phyloP scores from a whole-genome alignment of 2,329 filamentous ascomycete species.

The Macrophomina pseudophaseolina region DNA sequence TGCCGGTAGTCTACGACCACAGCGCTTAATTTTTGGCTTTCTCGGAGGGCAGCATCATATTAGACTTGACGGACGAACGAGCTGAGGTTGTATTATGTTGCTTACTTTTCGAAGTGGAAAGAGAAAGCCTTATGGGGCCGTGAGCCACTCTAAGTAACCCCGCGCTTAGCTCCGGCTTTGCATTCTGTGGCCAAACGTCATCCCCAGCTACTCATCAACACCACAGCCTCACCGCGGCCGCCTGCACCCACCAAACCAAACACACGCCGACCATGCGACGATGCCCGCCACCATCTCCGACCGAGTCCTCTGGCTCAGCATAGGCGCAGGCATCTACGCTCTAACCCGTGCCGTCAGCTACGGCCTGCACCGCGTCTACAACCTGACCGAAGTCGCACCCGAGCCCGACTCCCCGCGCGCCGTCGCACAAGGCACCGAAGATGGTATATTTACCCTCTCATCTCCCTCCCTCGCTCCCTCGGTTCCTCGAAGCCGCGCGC shows the following conservation, averaged over 20 bases:
- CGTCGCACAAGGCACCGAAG: constrained; percentile 67
- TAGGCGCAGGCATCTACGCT: constrained; percentile 62
- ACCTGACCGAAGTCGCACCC: constrained; percentile 70
- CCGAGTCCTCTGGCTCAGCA: constrained; percentile 53
- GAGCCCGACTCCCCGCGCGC: constrained; percentile 63
- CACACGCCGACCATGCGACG: constrained; percentile 21
- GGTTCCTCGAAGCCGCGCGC: constrained; percentile 41
- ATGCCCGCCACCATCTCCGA: constrained; percentile 50
- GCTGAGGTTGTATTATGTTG: no score
- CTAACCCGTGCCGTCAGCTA: constrained; percentile 63
- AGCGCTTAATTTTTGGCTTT: no score
- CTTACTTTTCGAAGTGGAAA: no score
- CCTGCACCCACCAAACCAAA: background rate
- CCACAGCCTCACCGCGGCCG: background rate
- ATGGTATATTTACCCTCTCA: constrained; percentile 48
- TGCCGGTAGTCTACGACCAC: no score
- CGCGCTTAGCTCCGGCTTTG: constrained; percentile 12
- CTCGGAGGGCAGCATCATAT: no score
- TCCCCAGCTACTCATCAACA: background rate
- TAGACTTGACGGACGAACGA: no score
- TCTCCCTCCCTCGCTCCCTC: constrained; percentile 47
- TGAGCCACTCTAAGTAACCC: background rate
- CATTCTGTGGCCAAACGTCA: constrained; percentile 17
- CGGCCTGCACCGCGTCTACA: constrained; percentile 64
- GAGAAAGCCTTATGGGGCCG: no score